Percentiles rank a stretch among this genome's conserved stretches.
Conservation (phyloP, 1,284 basidiomycete genomes). For the Moesziomyces aphidis region DNA sequence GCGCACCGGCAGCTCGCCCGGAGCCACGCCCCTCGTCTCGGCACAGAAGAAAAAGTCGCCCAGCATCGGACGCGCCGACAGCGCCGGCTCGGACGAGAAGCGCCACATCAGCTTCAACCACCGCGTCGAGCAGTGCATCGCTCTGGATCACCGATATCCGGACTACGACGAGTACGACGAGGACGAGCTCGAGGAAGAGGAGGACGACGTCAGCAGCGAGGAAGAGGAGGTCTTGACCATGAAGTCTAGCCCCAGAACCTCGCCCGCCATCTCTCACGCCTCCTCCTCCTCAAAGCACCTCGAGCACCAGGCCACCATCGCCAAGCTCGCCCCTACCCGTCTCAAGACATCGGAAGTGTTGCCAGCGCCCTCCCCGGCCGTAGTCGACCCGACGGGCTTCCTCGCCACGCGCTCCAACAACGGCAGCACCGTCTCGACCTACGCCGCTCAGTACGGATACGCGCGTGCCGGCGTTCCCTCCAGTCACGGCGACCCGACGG, state of each 20-base stretch:
- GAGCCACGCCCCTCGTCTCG: conserved; percentile 33
- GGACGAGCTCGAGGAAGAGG: conserved; percentile 69
- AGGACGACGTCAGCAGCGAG: conserved; percentile 71
- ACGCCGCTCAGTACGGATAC: conserved; percentile 42
- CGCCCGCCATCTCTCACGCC: conserved; percentile 45
- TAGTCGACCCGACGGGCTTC: conserved; percentile 74
- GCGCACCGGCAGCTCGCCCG: conserved; percentile 43
- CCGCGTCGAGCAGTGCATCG: conserved; percentile 96
- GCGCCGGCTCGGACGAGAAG: conserved; percentile 67
- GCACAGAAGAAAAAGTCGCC: conserved; percentile 37
- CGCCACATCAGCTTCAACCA: conserved; percentile 97
- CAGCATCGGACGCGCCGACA: conserved; percentile 37
- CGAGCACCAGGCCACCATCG: conserved; percentile 73
- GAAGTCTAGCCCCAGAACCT: conserved; percentile 51
- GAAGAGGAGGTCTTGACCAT: conserved; percentile 71
- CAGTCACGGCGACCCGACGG: conserved; percentile 37
- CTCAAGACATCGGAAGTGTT: conserved; percentile 78
- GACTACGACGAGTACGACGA: conserved; percentile 63
- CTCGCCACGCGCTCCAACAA: conserved; percentile 42
- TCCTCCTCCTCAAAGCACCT: conserved; percentile 29
- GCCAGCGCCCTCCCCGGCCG: conserved; percentile 70
- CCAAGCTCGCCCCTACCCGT: conserved; percentile 91
- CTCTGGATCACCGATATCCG: conserved; percentile 73
- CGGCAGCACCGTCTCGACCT: conserved; percentile 41
- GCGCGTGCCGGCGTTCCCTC: conserved; percentile 32